Evolutionary conservation across 2,329 filamentous ascomycete genomes (phyloP), one percentile per base, ranked within the genome.

Genomic region (Fusarium euwallaceae): DNA sequence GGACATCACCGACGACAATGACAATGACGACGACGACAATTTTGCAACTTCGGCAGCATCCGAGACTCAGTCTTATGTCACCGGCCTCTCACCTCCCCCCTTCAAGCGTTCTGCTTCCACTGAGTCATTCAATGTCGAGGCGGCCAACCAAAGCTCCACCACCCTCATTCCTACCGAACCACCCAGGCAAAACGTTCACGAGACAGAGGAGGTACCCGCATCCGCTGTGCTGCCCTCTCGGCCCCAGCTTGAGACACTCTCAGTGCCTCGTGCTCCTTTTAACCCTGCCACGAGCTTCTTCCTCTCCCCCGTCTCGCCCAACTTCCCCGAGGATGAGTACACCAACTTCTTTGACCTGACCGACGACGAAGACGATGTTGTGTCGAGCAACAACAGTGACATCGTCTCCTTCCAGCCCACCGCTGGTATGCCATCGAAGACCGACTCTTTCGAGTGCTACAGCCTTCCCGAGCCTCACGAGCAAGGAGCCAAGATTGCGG

Each of bases 1-100:
- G 10, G 82, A 84, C 8, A 78, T 81, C 41, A 76, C 77, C 34
- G 81, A 80, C 45, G 83, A 86, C 79, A 83, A 83, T 51, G 83
- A 86, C 80, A 83, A 82, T 53, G 89, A 91, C 60, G 89, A 92
- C 70, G 89, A 92, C 74, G 88, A 91, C 72, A 91, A 91, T 81
- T 92, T 92, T 76, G 89, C 89, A n/a, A 86, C 85, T 5, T 87
- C 87, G 1, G 85, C 87, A 4, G 77, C 81, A 8, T 86, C 86
- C 0, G 88, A 90, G 63, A 83, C 70, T 3, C 81, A 84, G 24
- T 79, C 84, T 1, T 87, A 84, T 67, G 79, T 83, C 22, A 88
- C 87, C 2, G 81, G 83, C 45, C 81, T 90, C 17, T 90, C 89
- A 3, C 88, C 89, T 10, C 88, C 89, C 1, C 89, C 89, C 0